A percentile compares a stretch with the other conserved stretches of the same genome.
These are phyloP conservation scores for Aleurites moluccanus DNA, from an alignment of 441 rosid species.

Conservation along the genomic window DNA sequence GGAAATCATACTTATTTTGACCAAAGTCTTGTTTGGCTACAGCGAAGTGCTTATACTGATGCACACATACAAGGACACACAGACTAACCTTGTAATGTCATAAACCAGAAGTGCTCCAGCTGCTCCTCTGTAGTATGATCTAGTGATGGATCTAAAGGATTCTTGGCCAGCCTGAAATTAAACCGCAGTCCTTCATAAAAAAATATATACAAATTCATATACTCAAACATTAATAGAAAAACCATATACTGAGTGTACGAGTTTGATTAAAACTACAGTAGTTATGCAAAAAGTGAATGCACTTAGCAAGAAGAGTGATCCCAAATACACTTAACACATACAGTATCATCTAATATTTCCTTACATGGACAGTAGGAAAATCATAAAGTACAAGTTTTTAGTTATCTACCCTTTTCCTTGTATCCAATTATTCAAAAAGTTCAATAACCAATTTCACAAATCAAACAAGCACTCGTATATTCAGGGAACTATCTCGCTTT, in stretches of 20 bases:
- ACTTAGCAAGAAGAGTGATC: not conserved
- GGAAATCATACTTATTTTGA: not conserved
- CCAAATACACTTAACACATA: not conserved
- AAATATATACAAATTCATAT: not conserved
- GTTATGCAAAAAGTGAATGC: not conserved
- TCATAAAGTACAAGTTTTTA: not conserved
- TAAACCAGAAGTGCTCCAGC: conserved; percentile 95
- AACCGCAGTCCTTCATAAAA: not conserved
- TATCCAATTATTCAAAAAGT: not conserved
- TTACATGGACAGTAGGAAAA: not conserved
- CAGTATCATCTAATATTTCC: not conserved
- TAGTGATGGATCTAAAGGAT: conserved; percentile 86
- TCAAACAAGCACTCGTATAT: not conserved
- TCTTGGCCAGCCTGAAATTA: conserved; percentile 85
- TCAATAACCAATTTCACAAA: not conserved
- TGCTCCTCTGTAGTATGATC: conserved; percentile 92
- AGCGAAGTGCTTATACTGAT: not conserved
- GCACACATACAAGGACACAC: not conserved
- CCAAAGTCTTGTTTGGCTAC: not conserved
- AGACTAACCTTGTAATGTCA: conserved; percentile 80
- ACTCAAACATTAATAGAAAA: not conserved
- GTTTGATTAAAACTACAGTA: not conserved
- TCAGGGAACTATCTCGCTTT: not conserved
- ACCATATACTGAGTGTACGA: not conserved
- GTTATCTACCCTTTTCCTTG: not conserved